These are phyloP conservation scores for Cyberlindnera mississippiensis DNA, from an alignment of 805 yeast species.

Conservation along the genomic window DNA sequence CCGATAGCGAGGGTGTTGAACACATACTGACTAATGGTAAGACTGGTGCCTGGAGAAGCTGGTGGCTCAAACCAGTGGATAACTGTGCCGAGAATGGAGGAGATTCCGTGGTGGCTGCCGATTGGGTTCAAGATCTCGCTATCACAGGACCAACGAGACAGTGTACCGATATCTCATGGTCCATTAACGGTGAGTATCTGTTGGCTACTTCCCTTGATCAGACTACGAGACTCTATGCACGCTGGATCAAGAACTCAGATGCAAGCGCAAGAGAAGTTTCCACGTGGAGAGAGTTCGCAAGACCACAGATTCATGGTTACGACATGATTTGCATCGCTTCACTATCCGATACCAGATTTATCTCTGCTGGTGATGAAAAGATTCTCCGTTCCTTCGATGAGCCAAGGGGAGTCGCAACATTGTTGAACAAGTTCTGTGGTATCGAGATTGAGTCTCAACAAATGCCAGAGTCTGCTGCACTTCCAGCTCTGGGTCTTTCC, in stretches of 20 bases:
- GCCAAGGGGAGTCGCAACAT: conserved; percentile 70
- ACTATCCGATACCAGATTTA: conserved; percentile 57
- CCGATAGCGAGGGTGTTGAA: conserved; percentile 33
- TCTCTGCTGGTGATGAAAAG: conserved; percentile 96
- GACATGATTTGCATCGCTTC: conserved; percentile 83
- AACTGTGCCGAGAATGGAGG: too few relatives aligned
- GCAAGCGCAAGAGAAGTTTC: conserved; percentile 27
- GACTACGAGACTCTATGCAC: conserved; percentile 81
- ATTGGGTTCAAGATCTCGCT: conserved; percentile 48
- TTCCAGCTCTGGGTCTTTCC: conserved; percentile 91
- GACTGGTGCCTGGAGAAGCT: conserved; percentile 88
- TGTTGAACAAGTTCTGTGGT: conserved; percentile 54
- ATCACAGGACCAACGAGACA: conserved; percentile 73
- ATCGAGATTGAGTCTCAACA: conserved; percentile 31
- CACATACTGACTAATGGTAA: conserved; percentile 78
- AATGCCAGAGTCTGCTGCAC: conserved; percentile 79
- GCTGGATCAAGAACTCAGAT: conserved; percentile 42
- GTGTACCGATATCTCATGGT: conserved; percentile 79
- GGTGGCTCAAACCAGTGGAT: conserved; percentile 36
- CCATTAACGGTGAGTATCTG: conserved; percentile 59
- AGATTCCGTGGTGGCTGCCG: conserved; percentile 18
- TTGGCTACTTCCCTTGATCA: conserved; percentile 86
- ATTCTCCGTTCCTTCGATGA: conserved; percentile 83
- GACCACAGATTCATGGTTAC: conserved; percentile 98
- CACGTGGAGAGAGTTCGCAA: conserved; percentile 87